Base-by-base conservation (phyloP, 108 stramenopile species). In the Cyclotella sp. region DNA sequence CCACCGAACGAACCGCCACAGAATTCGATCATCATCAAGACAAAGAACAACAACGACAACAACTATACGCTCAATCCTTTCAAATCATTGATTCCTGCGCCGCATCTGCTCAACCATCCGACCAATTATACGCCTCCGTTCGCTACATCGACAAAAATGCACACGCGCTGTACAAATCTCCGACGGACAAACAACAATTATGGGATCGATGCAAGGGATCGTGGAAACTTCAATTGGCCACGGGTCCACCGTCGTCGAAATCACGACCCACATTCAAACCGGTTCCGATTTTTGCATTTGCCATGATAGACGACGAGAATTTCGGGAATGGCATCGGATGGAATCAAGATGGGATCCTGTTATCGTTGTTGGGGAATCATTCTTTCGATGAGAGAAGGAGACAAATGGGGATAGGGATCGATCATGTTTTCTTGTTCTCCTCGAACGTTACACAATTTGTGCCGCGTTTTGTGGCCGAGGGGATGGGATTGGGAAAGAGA, bases 261-360 rank as follows among this genome's bases (percentile, higher is more conserved):
- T 30, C 76, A 15, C 18, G 85, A 42, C 61, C 62, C 15, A 76
- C 77, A 21, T 89, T 89, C 71, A 89, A 89, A 55, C 70, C 84
- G 13, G 77, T 89, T 9, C 88, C 88, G 47, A 87, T 89, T 43
- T 89, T 89, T 74, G 88, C 88, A n/a, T 89, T 72, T 77, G 88
- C 88, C 14, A 78, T 87, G 82, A 75, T 89, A 41, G 88, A 89
- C 40, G 88, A 89, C 30, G 66, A 47, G 1, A 79, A 73, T 39
- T 89, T 89, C 80, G 88, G 88, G 30, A 89, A 89, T 79, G 88
- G 88, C 10, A 71, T 89, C 45, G 88, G 88, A 26, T 47, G 84
- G 21, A 83, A 80, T 54, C 55, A 79, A 49, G 58, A 85, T 27
- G 76, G 21, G 15, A 83, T 89, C 16, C 70, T 86, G 55, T 63